Base-by-base conservation (phyloP, 352 stramenopile genomes). In the Phytophthora idaei region DNA sequence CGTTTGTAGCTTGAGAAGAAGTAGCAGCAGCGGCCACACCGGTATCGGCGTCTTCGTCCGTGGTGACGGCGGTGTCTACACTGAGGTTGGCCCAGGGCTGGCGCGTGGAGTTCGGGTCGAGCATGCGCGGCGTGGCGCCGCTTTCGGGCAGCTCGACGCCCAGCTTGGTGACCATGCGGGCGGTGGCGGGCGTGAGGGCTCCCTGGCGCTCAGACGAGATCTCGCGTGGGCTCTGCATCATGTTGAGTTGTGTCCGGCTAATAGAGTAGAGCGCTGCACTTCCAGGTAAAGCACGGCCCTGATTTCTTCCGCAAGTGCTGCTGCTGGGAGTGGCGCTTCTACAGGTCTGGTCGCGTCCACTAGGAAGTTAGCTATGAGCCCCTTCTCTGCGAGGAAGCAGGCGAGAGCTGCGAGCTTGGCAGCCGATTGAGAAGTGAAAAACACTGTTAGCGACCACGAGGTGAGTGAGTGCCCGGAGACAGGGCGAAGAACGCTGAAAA, bases 81-180 rank as follows among this genome's bases (percentile, higher is more conserved):
- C 79, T 91, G 44, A 93, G 78, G 52, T 91, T 89, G 53, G 85
- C 83, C 85, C 85, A 93, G 0, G 85, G 79, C 55, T 82, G 86
- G 47, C 77, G 76, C 49, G 66, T 66, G 34, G 74, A 70, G 3
- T 67, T 9, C 1, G 68, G 64, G 65, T 90, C 82, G 29, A 90
- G 77, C 44, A 64, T 71, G 47, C 82, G 82, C 42, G 82, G 82
- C 14, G 82, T 90, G 37, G 77, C 71, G 39, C 80, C 80, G 31
- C 67, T 71, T 21, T 73, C 69, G 1, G 71, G 49, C 28, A 67
- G 25, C 21, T 74, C 71, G 8, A 69, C 67, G 9, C 57, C 78
- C 12, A 77, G 57, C 55, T 89, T 90, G 57, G 56, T 67, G 9
- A 93, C 81, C 11, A 90, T 53, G 25, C 73, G 67, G 28, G 81